Conservation (phyloP, 2,329 filamentous ascomycete species). For the Colletotrichum sublineola region DNA sequence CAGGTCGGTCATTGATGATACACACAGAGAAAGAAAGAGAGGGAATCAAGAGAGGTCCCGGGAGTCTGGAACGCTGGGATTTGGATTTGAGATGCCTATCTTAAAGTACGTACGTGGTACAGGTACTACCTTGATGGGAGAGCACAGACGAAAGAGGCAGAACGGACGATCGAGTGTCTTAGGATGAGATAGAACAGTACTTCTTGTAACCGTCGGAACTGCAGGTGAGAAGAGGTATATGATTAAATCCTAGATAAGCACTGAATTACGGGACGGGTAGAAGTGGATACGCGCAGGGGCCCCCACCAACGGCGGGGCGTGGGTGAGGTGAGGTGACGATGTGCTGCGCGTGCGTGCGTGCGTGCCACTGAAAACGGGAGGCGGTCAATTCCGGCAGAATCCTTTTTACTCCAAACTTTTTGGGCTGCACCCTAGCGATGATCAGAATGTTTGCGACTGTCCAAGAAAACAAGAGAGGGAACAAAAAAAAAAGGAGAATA, state of each 20-base stretch:
- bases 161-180: constrained; percentile 11
- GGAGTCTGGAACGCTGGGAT: background rate
- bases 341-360: background rate
- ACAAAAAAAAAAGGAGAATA: background rate
- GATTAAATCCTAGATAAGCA: background rate
- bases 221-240: background rate
- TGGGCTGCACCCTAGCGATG: constrained; percentile 15
- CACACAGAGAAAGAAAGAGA: background rate
- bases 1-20: background rate
- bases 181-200: constrained; percentile 13
- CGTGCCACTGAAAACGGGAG: background rate
- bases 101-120: background rate
- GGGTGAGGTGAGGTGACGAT: constrained; percentile 33
- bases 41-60: background rate
- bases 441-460: constrained; percentile 14
- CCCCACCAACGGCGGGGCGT: constrained; percentile 26
- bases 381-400: constrained; percentile 41
- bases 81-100: background rate
- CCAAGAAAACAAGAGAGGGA: background rate
- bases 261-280: constrained; percentile 34
- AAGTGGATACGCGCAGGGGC: constrained; percentile 27
- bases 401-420: constrained; percentile 39
- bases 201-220: fast-evolving
- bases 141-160: constrained; percentile 19
- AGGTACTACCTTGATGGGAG: background rate